Evolutionary conservation across 2,329 filamentous ascomycete genomes (phyloP), one percentile per base, ranked within the genome.

Genomic region (Aureobasidium melanogenum): DNA sequence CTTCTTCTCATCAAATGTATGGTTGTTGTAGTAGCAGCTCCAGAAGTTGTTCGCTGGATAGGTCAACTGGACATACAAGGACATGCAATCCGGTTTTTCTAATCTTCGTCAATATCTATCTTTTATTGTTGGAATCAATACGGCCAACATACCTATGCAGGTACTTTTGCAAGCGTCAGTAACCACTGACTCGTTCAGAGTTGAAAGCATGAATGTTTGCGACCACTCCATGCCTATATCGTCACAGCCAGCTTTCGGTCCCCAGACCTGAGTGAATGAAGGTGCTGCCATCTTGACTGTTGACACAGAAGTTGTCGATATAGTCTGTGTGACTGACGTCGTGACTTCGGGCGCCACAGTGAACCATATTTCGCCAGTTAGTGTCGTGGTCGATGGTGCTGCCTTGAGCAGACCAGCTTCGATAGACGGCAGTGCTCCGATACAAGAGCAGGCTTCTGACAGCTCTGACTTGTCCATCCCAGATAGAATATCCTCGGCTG

Each of bases 181-280:
- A 17, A 50, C 57, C 26, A 44, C n/a, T 26, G 50, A 39, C 19
- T 60, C 44, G 43, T 26, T 48, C 8, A 51, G 3, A 8, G 36
- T 39, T 32, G 34, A 26, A 17, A 28, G 15, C 26, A 56, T 56
- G 52, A 32, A 44, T 1, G 52, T 32, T 24, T 56, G 52, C n/a
- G 12, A 26, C 24, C 38, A 56, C 4, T 26, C 28, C 26, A 44
- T 32, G 38, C 52, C 62, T 10, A 61, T 38, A 58, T 64, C 62
- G 2, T 52, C 47, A 54, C 66, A 67, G 47, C 66, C 66, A 15
- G 61, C 62, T 57, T 62, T 48, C 10, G 66, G 65, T 15, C 66
- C 66, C 48, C 59, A 67, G 32, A 67, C 62, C n/a, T 66, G 61
- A 3, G 67, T 71, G 61, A 63, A 69, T 5, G 66, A 66, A 7